These are phyloP conservation scores for Neobulgaria alba DNA, from an alignment of 2,329 filamentous ascomycete genomes.

Conservation along the genomic window DNA sequence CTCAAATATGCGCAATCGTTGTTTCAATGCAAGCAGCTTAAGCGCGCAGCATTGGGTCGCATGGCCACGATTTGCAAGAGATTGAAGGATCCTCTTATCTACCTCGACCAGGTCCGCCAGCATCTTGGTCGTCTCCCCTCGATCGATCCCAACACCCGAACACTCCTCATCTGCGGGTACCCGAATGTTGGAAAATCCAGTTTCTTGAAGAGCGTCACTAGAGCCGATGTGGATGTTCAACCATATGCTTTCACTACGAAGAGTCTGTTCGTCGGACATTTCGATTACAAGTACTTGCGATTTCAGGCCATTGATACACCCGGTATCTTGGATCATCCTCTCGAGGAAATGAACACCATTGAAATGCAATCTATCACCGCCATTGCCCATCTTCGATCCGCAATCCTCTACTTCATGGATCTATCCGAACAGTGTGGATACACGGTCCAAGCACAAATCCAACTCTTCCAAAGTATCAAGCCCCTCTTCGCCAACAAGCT, in stretches of 20 bases:
- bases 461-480: constrained; percentile 93
- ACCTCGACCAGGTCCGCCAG: constrained; percentile 93
- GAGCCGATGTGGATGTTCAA: constrained; percentile 93
- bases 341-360: constrained; percentile 99
- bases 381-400: constrained; percentile 90
- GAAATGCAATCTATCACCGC: constrained; percentile 99
- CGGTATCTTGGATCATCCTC: constrained; percentile 93
- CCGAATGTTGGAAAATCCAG: constrained; percentile 97
- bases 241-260: constrained; percentile 99
- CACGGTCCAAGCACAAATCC: constrained; percentile 84
- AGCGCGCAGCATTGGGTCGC: constrained; percentile 88
- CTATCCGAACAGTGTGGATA: constrained; percentile 95
- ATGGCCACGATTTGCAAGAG: constrained; percentile 97
- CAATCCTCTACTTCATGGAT: constrained; percentile 98
- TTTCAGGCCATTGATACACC: constrained; percentile 95
- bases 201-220: constrained; percentile 84
- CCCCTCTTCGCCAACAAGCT: constrained; percentile 96
- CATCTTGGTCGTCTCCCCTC: constrained; percentile 93
- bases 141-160: constrained; percentile 97
- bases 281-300: constrained; percentile 89
- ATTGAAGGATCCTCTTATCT: constrained; percentile 87
- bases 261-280: constrained; percentile 93
- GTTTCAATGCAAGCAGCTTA: constrained; percentile 98
- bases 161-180: constrained; percentile 92
- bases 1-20: constrained; percentile 94